Base-by-base conservation (phyloP, 2,329 filamentous ascomycete species). In the Coleophoma eucalyptorum region DNA sequence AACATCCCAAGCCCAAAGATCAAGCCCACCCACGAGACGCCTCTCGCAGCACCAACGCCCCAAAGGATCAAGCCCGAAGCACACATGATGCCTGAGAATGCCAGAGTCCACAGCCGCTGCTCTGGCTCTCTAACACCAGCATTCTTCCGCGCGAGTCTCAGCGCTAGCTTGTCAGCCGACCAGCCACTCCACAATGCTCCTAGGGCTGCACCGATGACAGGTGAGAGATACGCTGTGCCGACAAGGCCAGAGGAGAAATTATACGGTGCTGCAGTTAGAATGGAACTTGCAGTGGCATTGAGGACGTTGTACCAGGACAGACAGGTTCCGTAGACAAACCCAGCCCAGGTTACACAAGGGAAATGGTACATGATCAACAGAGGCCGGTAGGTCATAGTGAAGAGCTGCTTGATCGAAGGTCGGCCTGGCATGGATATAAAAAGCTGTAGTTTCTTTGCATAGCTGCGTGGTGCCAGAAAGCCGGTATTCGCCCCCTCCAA, bases 1-100 rank as follows among this genome's bases (percentile, higher is more conserved):
- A 44, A 32, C 20, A 44, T 44, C 2, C 42, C 42, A 5, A 44
- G 16, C 1, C 70, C 72, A 32, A 76, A 68, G 2, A 77, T 61
- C n/a, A 72, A 60, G 2, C 72, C 75, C 38, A 75, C 15, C 48
- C 41, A 50, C 18, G 75, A 73, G 8, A 76, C 56, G 1, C 63
- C 49, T 18, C 72, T 65, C 46, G 71, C 71, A 3, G 74, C 72
- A 11, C 75, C 74, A 0, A 77, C 68, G 33, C 75, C 75, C 73
- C 73, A 77, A 1, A 75, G 57, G 41, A 76, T 66, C 7, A 75
- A 61, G 0, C 68, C 70, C 13, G 62, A 66, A 0, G 73, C 70
- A 2, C 73, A 62, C 26, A 75, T 55, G 3, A 76, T 44, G 13
- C 69, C 50, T 13, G 65, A 67, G 1, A 66, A 50, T 13, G 46